Evolutionary conservation across 2,329 filamentous ascomycete species (phyloP).

Genomic region (Calonectria pauciramosa): DNA sequence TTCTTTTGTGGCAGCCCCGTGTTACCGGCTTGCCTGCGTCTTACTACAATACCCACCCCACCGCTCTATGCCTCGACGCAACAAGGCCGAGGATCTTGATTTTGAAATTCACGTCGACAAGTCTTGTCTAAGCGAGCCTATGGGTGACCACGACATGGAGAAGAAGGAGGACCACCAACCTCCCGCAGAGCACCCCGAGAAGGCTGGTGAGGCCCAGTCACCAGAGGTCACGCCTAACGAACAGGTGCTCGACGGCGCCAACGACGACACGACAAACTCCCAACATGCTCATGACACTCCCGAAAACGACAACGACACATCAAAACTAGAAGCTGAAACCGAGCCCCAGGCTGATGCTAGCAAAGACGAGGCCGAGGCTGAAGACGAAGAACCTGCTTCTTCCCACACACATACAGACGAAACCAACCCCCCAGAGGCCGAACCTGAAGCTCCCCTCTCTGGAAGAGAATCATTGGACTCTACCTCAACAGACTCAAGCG

Average conservation of each 20-base stretch:
- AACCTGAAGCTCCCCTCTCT: constrained; percentile 36
- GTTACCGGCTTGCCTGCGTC: constrained; percentile 30
- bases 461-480: constrained; percentile 39
- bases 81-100: constrained; percentile 53
- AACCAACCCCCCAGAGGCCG: constrained; percentile 30
- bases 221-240: not conserved
- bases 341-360: not conserved
- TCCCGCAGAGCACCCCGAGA: constrained; percentile 25
- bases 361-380: constrained; percentile 28
- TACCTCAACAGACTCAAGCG: constrained; percentile 38
- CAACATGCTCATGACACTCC: constrained; percentile 2
- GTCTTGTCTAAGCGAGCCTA: constrained; percentile 58
- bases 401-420: constrained; percentile 20
- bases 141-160: constrained; percentile 51
- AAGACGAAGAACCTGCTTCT: constrained; percentile 12
- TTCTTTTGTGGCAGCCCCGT: constrained; percentile 30
- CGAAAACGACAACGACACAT: constrained; percentile 10
- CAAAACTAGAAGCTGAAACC: constrained; percentile 18
- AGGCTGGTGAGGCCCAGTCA: constrained; percentile 25
- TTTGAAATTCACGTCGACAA: constrained; percentile 64
- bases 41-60: constrained; percentile 28
- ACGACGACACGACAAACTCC: constrained; percentile 8
- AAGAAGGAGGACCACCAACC: constrained; percentile 20
- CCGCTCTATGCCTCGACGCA: constrained; percentile 46
- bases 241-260: constrained; percentile 5